Evolutionary conservation across 1,139 yeast genomes (phyloP), one percentile per base, ranked within the genome.

Genomic region (Magnusiomyces tetraspermus): DNA sequence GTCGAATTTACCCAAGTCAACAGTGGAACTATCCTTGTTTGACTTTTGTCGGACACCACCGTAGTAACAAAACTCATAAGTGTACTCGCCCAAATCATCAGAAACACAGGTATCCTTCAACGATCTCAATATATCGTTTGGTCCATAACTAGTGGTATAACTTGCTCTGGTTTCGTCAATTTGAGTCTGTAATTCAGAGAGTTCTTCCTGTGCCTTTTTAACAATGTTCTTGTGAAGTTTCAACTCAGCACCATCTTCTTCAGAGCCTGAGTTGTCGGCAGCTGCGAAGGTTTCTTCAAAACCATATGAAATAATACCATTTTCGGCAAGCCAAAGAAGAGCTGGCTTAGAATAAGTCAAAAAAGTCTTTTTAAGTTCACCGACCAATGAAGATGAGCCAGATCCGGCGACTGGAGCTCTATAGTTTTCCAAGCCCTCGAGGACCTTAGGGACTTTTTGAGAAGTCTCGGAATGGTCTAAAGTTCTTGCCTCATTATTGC

Each of bases 31-130:
- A 45, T 73, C 72, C 6, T 77, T 77, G 49, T 62, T 61, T 48
- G 79, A 78, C 23, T 64, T 68, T 65, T 88, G 96, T 52, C 73
- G 71, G 10, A 85, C 71, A 3, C 78, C 67, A 30, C 79, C 82
- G 45, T 76, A 71, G 58, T 82, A 75, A 52, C 85, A 82, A 22
- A 85, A 67, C 60, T 76, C 79, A 66, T 87, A 88, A 51, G 74
- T 77, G 67, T 86, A 88, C 43, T 82, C 95, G 5, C 90, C 90
- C 40, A 82, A 66, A 24, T 71, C 71, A 24, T 72, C 70, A 48
- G 68, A 65, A 8, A 83, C 71, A 64, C 84, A 77, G 33, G 69
- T 66, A 36, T 76, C 77, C 49, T 74, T 72, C 48, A 80, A 70
- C 0, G 89, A 79, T 51, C 90, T 71, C 33, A 85, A 70, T 11